Evolutionary conservation across 495 filamentous ascomycete species (phyloP).

Genomic region (Chaetomium tenue): DNA sequence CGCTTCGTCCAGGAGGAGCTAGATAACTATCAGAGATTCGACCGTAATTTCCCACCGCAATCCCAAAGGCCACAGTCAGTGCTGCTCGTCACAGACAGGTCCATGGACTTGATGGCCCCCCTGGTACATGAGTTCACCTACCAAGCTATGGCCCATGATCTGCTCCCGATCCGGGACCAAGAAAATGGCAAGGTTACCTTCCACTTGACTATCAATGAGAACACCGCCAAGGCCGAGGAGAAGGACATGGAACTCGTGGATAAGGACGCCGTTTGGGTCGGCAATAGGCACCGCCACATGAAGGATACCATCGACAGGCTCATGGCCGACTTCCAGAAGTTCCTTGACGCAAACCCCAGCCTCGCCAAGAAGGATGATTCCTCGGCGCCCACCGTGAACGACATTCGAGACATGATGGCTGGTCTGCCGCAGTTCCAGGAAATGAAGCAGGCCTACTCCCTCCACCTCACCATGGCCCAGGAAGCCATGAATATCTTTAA

Average conservation of each 20-base stretch:
- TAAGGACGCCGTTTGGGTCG: constrained; percentile 88
- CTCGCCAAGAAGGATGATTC: constrained; percentile 67
- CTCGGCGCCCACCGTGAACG: constrained; percentile 73
- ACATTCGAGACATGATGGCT: constrained; percentile 95
- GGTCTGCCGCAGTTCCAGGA: constrained; percentile 91
- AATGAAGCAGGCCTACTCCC: constrained; percentile 90
- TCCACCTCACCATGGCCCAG: constrained; percentile 97
- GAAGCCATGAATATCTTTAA: constrained; percentile 94
- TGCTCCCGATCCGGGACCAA: constrained; percentile 76
- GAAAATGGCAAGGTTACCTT: constrained; percentile 78
- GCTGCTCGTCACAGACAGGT: constrained; percentile 83
- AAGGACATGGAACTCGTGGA: constrained; percentile 91
- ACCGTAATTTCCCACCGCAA: constrained; percentile 78
- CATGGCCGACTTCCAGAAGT: constrained; percentile 87
- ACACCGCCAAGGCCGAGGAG: constrained; percentile 60
- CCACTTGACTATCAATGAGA: constrained; percentile 72
- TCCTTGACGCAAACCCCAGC: constrained; percentile 89
- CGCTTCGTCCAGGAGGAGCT: constrained; percentile 89
- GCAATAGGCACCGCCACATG: constrained; percentile 93
- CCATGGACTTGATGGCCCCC: constrained; percentile 86
- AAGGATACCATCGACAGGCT: constrained; percentile 94
- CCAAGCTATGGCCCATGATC: constrained; percentile 94
- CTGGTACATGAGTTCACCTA: constrained; percentile 96
- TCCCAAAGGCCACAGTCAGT: constrained; percentile 78
- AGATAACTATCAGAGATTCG: constrained; percentile 77